phyloP scores from a whole-genome alignment of 345 rosid genomes.

The Aurinia saxatilis region DNA sequence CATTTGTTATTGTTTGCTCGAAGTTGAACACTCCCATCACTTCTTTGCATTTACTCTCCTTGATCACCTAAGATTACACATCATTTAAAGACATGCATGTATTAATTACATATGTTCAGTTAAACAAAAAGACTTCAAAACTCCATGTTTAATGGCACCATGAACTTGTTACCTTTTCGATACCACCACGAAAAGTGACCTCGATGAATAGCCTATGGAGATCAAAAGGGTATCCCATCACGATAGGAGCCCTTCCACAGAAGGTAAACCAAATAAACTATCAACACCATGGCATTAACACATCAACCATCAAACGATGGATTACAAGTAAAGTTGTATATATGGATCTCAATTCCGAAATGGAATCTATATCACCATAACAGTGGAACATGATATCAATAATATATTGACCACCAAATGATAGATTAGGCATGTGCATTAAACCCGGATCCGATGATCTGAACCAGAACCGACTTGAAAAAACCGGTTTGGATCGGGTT shows the following conservation, averaged over 20 bases:
- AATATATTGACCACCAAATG: too few species aligned
- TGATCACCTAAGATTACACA: slow-evolving; percentile 40
- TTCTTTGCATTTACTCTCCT: slow-evolving; percentile 70
- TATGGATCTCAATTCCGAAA: too few species aligned
- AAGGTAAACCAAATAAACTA: neutral
- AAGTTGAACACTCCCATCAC: slow-evolving; percentile 53
- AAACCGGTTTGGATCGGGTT: too few species aligned
- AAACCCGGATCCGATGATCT: too few species aligned
- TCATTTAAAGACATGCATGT: neutral
- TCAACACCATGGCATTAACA: too few species aligned
- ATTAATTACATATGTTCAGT: neutral
- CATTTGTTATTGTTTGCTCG: slow-evolving; percentile 68
- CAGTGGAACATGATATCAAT: too few species aligned
- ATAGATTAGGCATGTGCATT: too few species aligned
- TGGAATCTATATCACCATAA: too few species aligned
- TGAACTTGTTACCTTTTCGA: slow-evolving; percentile 32
- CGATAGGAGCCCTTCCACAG: slow-evolving; percentile 45
- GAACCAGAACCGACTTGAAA: too few species aligned
- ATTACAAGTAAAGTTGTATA: too few species aligned
- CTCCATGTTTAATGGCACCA: neutral
- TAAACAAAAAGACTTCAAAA: neutral
- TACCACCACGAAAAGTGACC: slow-evolving; percentile 75
- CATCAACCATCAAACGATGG: too few species aligned
- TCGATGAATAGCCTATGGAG: slow-evolving; percentile 68
- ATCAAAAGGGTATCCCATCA: slow-evolving; percentile 57